A percentile compares a stretch with the other conserved stretches of the same genome.
Conservation (phyloP, 2,329 filamentous ascomycete species). For the Canariomyces notabilis region DNA sequence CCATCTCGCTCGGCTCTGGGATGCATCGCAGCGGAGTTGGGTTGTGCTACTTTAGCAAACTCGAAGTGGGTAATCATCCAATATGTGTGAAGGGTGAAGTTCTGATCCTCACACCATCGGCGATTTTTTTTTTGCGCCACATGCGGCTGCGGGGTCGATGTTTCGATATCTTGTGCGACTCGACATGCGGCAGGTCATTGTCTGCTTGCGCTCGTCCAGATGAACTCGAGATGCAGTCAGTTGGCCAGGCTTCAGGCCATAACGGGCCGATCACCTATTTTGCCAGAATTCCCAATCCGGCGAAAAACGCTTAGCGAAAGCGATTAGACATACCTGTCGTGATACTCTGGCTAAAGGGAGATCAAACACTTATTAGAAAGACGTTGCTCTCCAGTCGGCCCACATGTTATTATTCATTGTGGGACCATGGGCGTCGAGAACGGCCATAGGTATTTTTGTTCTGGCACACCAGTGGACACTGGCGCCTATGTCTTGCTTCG, state of each 20-base stretch:
- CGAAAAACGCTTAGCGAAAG: constrained; percentile 19
- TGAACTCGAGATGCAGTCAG: not conserved
- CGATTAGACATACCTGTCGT: constrained; percentile 18
- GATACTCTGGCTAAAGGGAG: constrained; percentile 38
- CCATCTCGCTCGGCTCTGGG: not conserved
- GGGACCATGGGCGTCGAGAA: constrained; percentile 2
- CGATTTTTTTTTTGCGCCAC: not conserved
- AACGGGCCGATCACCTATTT: constrained; percentile 36
- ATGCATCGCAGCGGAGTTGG: too few relatives aligned
- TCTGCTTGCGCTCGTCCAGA: not conserved
- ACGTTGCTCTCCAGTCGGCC: constrained; percentile 15
- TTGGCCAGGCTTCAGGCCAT: constrained; percentile 9
- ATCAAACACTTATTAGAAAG: constrained; percentile 31
- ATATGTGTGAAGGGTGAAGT: not conserved
- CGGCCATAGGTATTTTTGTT: too few relatives aligned
- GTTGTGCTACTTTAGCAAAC: not conserved
- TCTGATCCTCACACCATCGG: not conserved
- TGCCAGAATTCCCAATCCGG: constrained; percentile 29
- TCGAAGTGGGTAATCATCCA: not conserved
- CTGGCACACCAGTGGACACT: too few relatives aligned
- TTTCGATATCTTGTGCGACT: not conserved
- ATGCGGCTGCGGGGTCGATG: not conserved
- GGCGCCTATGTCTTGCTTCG: too few relatives aligned
- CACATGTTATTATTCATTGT: constrained; percentile 13
- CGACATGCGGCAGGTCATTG: not conserved